Conservation (phyloP, 1,139 yeast genomes). For the Suhomyces chickasaworum region DNA sequence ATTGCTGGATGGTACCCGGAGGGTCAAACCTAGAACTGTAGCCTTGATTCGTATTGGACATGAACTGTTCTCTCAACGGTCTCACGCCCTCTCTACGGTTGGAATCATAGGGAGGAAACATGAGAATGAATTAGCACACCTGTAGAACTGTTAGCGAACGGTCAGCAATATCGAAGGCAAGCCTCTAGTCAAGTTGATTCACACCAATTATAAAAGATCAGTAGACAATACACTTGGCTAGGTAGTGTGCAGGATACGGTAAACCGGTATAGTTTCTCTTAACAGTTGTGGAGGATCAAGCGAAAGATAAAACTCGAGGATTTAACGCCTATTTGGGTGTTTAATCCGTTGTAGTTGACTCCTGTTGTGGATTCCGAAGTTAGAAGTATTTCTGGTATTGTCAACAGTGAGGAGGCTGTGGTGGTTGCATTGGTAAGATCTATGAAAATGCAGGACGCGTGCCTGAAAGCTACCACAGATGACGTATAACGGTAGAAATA, state of each 20-base stretch:
- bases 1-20: constrained; percentile 1
- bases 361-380: neutral
- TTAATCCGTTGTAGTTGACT: neutral
- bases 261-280: neutral
- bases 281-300: neutral
- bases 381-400: neutral
- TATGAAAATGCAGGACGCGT: constrained; percentile 1
- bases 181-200: neutral
- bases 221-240: neutral
- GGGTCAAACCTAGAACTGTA: constrained; percentile 2
- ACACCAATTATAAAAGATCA: neutral
- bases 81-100: neutral
- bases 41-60: constrained; percentile 4
- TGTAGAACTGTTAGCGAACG: neutral
- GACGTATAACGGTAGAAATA: neutral
- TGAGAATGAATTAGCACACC: neutral
- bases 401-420: constrained; percentile 2
- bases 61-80: constrained; percentile 9
- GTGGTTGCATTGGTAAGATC: neutral
- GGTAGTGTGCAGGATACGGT: neutral
- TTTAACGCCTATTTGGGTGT: neutral
- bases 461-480: neutral
- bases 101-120: constrained; percentile 10
- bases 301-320: neutral
- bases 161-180: neutral